These are phyloP conservation scores for Clarireedia hainanense DNA, from an alignment of 2,329 filamentous ascomycete genomes.

Conservation along the genomic window DNA sequence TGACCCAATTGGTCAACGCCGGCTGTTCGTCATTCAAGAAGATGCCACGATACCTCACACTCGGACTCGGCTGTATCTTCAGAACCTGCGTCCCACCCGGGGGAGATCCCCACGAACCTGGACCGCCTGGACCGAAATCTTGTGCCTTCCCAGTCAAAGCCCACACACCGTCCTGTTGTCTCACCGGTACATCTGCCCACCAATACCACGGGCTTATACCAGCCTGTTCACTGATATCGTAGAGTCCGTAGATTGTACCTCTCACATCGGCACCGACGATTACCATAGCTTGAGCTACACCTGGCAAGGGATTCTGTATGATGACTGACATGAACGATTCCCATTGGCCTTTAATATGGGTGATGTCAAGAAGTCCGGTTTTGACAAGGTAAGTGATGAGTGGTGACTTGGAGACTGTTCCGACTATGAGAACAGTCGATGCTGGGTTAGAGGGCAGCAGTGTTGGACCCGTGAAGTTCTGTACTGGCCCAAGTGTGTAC, in stretches of 20 bases:
- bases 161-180: conserved; percentile 38
- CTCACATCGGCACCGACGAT: conserved; percentile 60
- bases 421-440: conserved; percentile 57
- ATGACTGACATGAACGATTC: conserved; percentile 58
- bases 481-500: conserved; percentile 36
- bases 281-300: conserved; percentile 51
- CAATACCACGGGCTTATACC: conserved; percentile 60
- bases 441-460: conserved; percentile 26
- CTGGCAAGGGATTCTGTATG: conserved; percentile 48
- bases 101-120: not conserved
- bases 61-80: conserved; percentile 42
- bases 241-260: conserved; percentile 62
- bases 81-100: conserved; percentile 24
- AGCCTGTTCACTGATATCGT: conserved; percentile 66
- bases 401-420: conserved; percentile 57
- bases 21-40: conserved; percentile 57
- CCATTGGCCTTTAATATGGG: conserved; percentile 53
- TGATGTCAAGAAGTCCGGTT: conserved; percentile 49
- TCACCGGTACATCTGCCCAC: conserved; percentile 46
- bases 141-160: conserved; percentile 27
- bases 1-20: conserved; percentile 55
- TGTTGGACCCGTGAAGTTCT: conserved; percentile 38
- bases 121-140: not conserved
- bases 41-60: conserved; percentile 50
- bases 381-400: conserved; percentile 52